Percentiles rank a stretch among this genome's conserved stretches.
Conservation (phyloP, 257 asterid genomes). For the Thymus quinquecostatus region DNA sequence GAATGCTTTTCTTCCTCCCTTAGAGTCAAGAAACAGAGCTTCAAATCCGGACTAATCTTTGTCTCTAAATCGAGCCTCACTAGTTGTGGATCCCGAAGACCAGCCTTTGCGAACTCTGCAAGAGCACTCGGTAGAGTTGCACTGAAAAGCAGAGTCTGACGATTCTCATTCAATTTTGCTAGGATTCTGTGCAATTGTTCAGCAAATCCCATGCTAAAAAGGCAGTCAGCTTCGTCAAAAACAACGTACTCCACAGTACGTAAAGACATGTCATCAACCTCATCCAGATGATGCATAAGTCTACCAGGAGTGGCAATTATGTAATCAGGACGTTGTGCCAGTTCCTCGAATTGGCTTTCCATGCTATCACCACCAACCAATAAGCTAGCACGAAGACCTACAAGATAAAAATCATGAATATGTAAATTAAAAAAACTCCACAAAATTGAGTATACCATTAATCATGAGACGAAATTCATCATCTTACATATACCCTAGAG, state of each 20-base stretch:
- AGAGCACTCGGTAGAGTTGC: constrained; percentile 97
- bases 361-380: constrained; percentile 98
- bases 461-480: not conserved
- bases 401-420: constrained; percentile 24
- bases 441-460: not conserved
- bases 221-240: constrained; percentile 95
- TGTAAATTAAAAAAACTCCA: not conserved
- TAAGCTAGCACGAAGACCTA: constrained; percentile 87
- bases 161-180: constrained; percentile 71
- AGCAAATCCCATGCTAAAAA: constrained; percentile 92
- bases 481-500: not conserved
- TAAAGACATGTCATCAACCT: constrained; percentile 93
- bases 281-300: constrained; percentile 91
- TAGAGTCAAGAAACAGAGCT: constrained; percentile 73
- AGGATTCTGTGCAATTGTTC: constrained; percentile 87
- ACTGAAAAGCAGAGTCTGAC: constrained; percentile 92
- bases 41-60: constrained; percentile 86
- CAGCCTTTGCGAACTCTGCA: constrained; percentile 98
- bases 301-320: constrained; percentile 97
- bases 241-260: constrained; percentile 90
- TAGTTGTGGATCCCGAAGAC: constrained; percentile 90
- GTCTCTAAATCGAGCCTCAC: constrained; percentile 96
- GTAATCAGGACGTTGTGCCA: constrained; percentile 88
- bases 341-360: constrained; percentile 96
- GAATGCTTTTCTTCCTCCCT: constrained; percentile 89